Evolutionary conservation across 441 rosid species (phyloP).

Genomic region (Capsella rubella): DNA sequence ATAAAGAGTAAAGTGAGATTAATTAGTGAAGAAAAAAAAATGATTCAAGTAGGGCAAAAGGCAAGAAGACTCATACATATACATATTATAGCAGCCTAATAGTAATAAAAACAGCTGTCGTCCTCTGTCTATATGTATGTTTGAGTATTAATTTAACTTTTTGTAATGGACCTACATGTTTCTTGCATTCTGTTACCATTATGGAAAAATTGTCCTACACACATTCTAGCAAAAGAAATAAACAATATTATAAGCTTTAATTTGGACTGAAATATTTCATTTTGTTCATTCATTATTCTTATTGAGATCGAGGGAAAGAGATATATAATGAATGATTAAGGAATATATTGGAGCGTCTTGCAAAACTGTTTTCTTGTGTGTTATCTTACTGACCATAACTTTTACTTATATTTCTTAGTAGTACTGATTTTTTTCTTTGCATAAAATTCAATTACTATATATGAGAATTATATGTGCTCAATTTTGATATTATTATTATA

Average conservation of each 20-base stretch:
- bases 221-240: not conserved
- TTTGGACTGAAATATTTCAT: not conserved
- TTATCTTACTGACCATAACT: conserved; percentile 1
- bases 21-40: conserved; percentile 25
- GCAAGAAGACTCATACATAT: conserved; percentile 29
- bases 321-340: conserved; percentile 11
- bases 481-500: not conserved
- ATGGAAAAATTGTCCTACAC: conserved; percentile 39
- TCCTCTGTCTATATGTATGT: conserved; percentile 42
- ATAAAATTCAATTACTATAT: no score
- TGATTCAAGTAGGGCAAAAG: conserved; percentile 42
- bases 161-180: conserved; percentile 43
- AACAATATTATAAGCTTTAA: not conserved
- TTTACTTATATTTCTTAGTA: not conserved
- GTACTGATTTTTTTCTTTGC: no score
- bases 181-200: conserved; percentile 42
- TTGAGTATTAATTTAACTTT: conserved; percentile 39
- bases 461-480: not conserved
- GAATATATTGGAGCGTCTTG: conserved; percentile 32
- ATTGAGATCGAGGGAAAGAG: conserved; percentile 15
- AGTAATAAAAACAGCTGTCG: conserved; percentile 47
- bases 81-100: conserved; percentile 37
- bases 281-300: not conserved
- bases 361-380: conserved; percentile 34
- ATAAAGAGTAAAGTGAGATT: conserved; percentile 22